Evolutionary conservation across 1,284 basidiomycete genomes (phyloP), one percentile per base, ranked within the genome.

Genomic region (Pterulicium gracile): DNA sequence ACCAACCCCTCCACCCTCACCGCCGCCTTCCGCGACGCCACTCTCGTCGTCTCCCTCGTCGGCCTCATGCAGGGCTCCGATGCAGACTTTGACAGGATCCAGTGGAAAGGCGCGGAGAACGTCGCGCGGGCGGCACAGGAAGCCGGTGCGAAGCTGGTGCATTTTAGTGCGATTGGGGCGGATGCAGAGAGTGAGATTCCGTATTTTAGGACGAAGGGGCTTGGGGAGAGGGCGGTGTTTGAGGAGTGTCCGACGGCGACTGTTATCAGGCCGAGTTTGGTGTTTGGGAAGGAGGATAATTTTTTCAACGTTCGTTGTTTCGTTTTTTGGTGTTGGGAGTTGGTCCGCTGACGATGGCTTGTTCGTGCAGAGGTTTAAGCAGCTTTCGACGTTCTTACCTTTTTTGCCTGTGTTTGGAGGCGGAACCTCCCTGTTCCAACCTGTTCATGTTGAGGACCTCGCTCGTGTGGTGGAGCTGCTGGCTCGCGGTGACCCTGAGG

Each of bases 351-450:
- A 42, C 24, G 14, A n/a, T 24, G 17, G 42, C 12, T 15, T n/a
- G n/a, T n/a, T n/a, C n/a, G 20, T 21, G 14, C 49, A 84, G 79
- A 67, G 78, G 22, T 83, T 86, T 54, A 73, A 77, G 23, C 66
- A 61, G 23, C 59, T 86, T 14, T 73, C 79, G 0, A 68, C 65
- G 46, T 66, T 72, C 49, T 61, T 85, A 24, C 83, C 82, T 1
- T 79, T 85, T 58, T 58, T 86, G 23, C 82, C 82, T 4, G 79
- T 84, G 10, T 86, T 84, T 55, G 79, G 73, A 2, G 79, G 78
- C n/a, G 83, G 84, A 2, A 61, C 53, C 3, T 66, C 79, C 2
- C 65, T 61, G n/a, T 85, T 86, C 56, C 83, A 85, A 50, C 80
- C 81, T 15, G 77, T 86, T 4, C 85, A 76, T 55, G 80, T 75